A percentile compares a stretch with the other conserved stretches of the same genome.
Evolutionary conservation across 2,329 filamentous ascomycete genomes (phyloP).

Genomic region (Scytalidium lignicola): DNA sequence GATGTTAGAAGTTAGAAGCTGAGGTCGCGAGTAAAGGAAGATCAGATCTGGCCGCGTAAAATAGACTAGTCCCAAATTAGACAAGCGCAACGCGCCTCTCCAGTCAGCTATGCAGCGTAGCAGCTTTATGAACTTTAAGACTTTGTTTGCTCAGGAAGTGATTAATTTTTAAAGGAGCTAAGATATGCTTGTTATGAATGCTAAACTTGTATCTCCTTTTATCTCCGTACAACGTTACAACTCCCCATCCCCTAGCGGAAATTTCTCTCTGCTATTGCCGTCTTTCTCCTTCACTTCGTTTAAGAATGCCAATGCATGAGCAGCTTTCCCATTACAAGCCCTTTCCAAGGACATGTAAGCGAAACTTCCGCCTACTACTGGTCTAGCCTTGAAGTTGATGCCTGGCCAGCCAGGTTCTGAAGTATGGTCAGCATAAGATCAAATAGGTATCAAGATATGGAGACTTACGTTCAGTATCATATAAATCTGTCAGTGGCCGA

Average conservation of each 20-base stretch:
- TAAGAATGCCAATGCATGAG: slow-evolving; percentile 49
- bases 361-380: slow-evolving; percentile 83
- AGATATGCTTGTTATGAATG: background rate
- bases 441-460: background rate
- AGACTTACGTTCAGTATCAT: slow-evolving; percentile 64
- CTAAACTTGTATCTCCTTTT: background rate
- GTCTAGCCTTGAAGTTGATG: slow-evolving; percentile 71
- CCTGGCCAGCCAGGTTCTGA: slow-evolving; percentile 65
- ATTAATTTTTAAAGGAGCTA: background rate
- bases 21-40: background rate
- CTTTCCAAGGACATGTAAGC: slow-evolving; percentile 76
- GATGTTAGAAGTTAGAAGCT: background rate
- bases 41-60: background rate
- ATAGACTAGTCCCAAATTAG: background rate
- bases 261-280: background rate
- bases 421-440: background rate
- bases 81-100: background rate
- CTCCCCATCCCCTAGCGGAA: background rate
- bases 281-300: slow-evolving; percentile 29
- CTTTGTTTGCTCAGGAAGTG: too few species aligned
- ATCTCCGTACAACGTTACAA: background rate
- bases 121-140: too few species aligned
- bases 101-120: background rate
- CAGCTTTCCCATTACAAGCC: slow-evolving; percentile 67
- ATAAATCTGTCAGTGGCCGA: slow-evolving; percentile 74